Evolutionary conservation across 352 stramenopile species (phyloP), one percentile per base, ranked within the genome.

Genomic region (Pilasporangium apinafurcum): DNA sequence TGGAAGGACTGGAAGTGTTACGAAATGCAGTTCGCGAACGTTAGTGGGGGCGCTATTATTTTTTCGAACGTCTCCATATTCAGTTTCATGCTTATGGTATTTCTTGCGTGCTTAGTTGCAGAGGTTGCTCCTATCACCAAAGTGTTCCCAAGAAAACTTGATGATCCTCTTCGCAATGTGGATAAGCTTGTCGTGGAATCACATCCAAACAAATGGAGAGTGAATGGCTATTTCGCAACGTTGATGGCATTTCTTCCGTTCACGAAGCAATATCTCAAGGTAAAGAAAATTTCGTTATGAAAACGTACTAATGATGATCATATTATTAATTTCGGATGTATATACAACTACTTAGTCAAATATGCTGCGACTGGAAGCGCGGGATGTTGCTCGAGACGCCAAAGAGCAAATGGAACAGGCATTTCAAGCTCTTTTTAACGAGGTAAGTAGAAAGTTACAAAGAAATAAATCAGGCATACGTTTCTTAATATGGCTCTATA

Each of bases 201-300:
- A 7, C 82, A 94, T 51, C 82, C 82, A 22, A 91, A 94, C 54
- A 86, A 88, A 51, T 94, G 82, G 82, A 74, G 82, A 14, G 82
- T 94, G 47, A 94, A 88, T 50, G 82, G 82, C 16, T 94, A 94
- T 44, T 92, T 94, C 54, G 76, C 79, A 13, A 90, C 79, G 43
- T 59, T 94, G 24, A 92, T 92, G 82, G 83, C 71, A 32, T 94
- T 94, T 48, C 50, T 94, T 32, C 82, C 82, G 25, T 94, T 91
- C 48, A 94, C 82, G 2, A 94, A 94, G 48, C 81, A 89, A 48
- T 90, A 89, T 26, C 46, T 94, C 17, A 89, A 91, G 65, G 77
- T 88, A 33, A 12, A 18, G 9, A 44, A 8, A 4, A 27, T 32
- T 25, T 30, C n/a, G 56, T 31, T 17, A 5, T 10, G 0, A 18